A percentile compares a stretch with the other conserved stretches of the same genome.
Evolutionary conservation across 2,329 filamentous ascomycete species (phyloP).

Genomic region (Lachnellula arida): DNA sequence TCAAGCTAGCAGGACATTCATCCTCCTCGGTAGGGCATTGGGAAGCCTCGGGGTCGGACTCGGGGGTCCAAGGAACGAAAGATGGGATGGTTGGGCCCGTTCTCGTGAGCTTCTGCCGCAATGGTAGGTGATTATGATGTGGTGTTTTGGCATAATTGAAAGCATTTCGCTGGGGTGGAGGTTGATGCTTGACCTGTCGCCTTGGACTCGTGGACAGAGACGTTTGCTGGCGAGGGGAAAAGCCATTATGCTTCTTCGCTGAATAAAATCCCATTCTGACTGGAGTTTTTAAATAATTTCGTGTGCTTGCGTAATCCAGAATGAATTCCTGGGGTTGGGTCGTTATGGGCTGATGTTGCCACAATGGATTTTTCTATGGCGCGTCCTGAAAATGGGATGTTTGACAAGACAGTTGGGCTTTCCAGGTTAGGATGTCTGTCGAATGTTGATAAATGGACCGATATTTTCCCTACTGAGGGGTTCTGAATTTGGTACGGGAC

Average conservation of each 20-base stretch:
- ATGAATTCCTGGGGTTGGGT: not conserved
- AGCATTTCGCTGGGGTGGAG: not conserved
- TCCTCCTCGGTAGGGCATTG: not conserved
- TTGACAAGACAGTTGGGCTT: not conserved
- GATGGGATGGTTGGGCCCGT: not conserved
- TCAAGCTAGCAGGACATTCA: slow-evolving; percentile 1
- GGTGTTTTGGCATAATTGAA: not conserved
- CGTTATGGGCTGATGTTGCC: not conserved
- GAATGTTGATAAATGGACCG: not conserved
- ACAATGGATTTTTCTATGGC: not conserved
- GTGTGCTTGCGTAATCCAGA: not conserved
- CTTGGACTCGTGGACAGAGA: no score
- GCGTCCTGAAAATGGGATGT: not conserved
- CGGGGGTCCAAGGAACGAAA: not conserved
- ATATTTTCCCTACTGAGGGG: not conserved
- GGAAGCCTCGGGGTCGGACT: slow-evolving; percentile 7
- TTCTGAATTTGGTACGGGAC: not conserved
- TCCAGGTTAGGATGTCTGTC: not conserved
- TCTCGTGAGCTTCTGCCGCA: not conserved
- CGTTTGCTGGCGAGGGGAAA: no score
- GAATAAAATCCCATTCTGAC: not conserved
- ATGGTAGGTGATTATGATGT: not conserved
- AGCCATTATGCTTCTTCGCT: no score
- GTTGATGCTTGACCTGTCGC: no score
- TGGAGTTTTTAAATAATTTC: not conserved